A percentile compares a stretch with the other conserved stretches of the same genome.
These are phyloP conservation scores for Lentinula lateritia DNA, from an alignment of 768 basidiomycete genomes.

Conservation along the genomic window DNA sequence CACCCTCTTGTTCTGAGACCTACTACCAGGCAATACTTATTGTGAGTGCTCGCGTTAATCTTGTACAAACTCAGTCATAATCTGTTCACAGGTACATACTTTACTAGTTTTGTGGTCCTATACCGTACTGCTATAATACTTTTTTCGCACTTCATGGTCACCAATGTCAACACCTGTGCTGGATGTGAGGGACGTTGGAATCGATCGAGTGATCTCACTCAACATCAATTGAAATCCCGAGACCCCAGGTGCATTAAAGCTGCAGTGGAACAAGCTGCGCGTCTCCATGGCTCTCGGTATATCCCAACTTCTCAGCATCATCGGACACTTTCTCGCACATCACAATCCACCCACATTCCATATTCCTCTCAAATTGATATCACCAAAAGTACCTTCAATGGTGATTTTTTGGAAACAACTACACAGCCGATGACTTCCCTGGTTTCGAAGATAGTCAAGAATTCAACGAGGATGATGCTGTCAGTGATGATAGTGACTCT, in stretches of 20 bases:
- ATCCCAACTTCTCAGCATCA: not conserved
- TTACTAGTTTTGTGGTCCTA: too few species aligned
- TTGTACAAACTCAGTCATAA: too few species aligned
- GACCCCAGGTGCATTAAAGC: not conserved
- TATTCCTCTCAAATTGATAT: not conserved
- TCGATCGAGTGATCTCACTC: not conserved
- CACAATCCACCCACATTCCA: not conserved
- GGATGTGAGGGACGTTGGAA: too few species aligned
- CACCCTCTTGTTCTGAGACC: too few species aligned
- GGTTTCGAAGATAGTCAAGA: too few species aligned
- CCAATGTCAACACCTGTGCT: too few species aligned
- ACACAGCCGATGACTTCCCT: not conserved
- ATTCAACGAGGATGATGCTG: too few species aligned
- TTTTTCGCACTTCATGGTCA: too few species aligned
- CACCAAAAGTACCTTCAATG: not conserved
- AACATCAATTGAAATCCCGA: not conserved
- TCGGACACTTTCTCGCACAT: not conserved
- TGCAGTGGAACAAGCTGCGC: not conserved
- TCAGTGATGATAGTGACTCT: not conserved
- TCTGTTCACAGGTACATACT: too few species aligned
- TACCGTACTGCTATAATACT: too few species aligned
- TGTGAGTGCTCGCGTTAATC: too few species aligned
- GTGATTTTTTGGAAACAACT: constrained; percentile 9
- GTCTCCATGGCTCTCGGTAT: not conserved
- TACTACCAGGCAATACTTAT: too few species aligned